phyloP scores from a whole-genome alignment of 768 basidiomycete species.

The Naganishia randhawae region DNA sequence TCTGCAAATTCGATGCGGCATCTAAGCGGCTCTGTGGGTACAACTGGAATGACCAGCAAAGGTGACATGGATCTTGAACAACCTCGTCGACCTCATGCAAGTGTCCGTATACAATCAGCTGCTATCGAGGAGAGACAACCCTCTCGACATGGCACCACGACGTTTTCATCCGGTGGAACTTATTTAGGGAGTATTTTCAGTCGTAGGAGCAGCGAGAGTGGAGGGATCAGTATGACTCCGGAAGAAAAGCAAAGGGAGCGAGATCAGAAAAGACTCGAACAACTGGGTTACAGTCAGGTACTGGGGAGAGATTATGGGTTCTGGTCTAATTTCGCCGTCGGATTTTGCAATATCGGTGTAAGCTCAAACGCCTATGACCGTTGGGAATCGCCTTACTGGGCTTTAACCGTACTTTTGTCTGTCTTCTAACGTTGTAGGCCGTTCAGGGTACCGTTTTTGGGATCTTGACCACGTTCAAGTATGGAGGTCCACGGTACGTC shows the following conservation, averaged over 20 bases:
- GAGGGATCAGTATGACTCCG: slow-evolving; percentile 14
- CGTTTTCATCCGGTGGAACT: background rate
- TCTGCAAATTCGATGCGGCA: background rate
- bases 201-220: slow-evolving; percentile 12
- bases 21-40: background rate
- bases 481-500: slow-evolving; percentile 47
- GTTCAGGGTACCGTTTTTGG: slow-evolving; percentile 44
- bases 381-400: too few relatives aligned
- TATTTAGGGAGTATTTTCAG: slow-evolving; percentile 5
- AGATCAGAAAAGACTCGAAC: slow-evolving; percentile 34
- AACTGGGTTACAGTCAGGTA: slow-evolving; percentile 47
- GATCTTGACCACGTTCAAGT: slow-evolving; percentile 44
- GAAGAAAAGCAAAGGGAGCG: slow-evolving; percentile 22
- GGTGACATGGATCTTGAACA: background rate
- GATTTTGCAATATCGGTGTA: slow-evolving; percentile 45
- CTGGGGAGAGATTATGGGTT: slow-evolving; percentile 49
- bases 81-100: background rate
- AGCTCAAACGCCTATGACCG: slow-evolving; percentile 30
- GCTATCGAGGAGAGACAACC: background rate
- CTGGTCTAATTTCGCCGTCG: slow-evolving; percentile 46
- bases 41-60: background rate
- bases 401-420: too few relatives aligned
- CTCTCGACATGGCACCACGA: background rate
- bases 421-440: background rate
- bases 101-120: background rate